Evolutionary conservation across 2,329 filamentous ascomycete species (phyloP).

Genomic region (Daldinia sp.): DNA sequence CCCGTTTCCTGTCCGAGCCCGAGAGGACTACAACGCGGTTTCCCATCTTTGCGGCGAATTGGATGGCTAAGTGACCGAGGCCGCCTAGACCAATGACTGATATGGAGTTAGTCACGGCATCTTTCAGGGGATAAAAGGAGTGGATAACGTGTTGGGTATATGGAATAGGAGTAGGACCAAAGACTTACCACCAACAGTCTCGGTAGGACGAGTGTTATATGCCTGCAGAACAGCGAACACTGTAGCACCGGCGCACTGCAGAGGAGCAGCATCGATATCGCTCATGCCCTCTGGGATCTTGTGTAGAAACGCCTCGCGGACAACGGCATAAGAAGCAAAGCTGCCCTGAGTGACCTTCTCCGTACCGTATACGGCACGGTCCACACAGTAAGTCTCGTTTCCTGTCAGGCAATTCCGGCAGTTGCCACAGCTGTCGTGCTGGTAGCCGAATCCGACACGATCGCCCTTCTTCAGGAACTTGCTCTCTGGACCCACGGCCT

Average conservation of each 20-base stretch:
- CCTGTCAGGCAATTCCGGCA: slow-evolving; percentile 57
- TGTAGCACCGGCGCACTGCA: slow-evolving; percentile 61
- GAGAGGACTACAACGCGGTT: slow-evolving; percentile 71
- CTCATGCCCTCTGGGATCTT: slow-evolving; percentile 56
- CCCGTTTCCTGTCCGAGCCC: slow-evolving; percentile 68
- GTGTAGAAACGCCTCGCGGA: slow-evolving; percentile 57
- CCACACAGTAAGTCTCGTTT: slow-evolving; percentile 53
- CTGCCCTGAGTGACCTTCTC: slow-evolving; percentile 57
- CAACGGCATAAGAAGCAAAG: slow-evolving; percentile 56
- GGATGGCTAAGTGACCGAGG: slow-evolving; percentile 72
- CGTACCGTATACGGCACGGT: slow-evolving; percentile 54
- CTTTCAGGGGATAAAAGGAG: not conserved
- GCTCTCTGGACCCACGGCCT: slow-evolving; percentile 52
- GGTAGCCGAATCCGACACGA: slow-evolving; percentile 57
- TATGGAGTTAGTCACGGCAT: not conserved
- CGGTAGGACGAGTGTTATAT: slow-evolving; percentile 43
- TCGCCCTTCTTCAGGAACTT: slow-evolving; percentile 53
- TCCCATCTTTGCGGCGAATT: slow-evolving; percentile 74
- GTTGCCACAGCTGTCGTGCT: slow-evolving; percentile 52
- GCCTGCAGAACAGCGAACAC: slow-evolving; percentile 50
- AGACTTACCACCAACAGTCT: slow-evolving; percentile 41
- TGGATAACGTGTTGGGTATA: not conserved
- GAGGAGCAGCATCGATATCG: slow-evolving; percentile 57
- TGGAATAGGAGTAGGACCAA: not conserved
- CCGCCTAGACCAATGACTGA: slow-evolving; percentile 69